Evolutionary conservation across 257 asterid species (phyloP), one percentile per base, ranked within the genome.

Genomic region (Lithospermum erythrorhizon): DNA sequence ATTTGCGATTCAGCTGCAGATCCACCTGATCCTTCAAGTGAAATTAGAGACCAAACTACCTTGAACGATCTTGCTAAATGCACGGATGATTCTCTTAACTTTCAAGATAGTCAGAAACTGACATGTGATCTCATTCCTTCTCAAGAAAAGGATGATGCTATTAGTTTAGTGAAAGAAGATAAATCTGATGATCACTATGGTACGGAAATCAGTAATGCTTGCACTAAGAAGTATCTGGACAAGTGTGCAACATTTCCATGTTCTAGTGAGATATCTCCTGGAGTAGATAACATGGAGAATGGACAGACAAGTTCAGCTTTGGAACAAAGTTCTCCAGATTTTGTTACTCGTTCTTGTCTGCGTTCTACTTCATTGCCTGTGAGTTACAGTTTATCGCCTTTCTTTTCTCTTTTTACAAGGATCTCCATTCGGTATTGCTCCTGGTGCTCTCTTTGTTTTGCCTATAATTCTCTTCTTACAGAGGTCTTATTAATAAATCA

Each of bases 351-450:
- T 51, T 65, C 76, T 54, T 69, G 51, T 70, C 25, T 83, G 37
- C 76, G 65, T 59, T 79, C 93, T 53, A 25, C 69, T 29, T 82
- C 90, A 25, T 74, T 84, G 68, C 94, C 95, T 62, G 98, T 91
- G 83, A 87, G 98, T 83, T 59, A 56, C 10, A 19, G 27, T 19
- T 53, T 53, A 19, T 2, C 57, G 20, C 16, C 16, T 19, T 20
- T n/a, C 9, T 5, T 20, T 9, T 53, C 2, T 20, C 2, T 53
- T n/a, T 53, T 22, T 53, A n/a, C 5, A 53, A 53, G 18, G 49
- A 14, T 41, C 15, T 41, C 45, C 45, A 52, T 19, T 19, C 20
- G 17, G 21, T 51, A 17, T n/a, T 18, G 55, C 21, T 51, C 21
- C n/a, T 52, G 56, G 21, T 16, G 56, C 56, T n/a, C 56, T 52